Percentiles rank a stretch among this genome's conserved stretches.
phyloP scores from a whole-genome alignment of 352 stramenopile species.

The Phytopythium helicoides region DNA sequence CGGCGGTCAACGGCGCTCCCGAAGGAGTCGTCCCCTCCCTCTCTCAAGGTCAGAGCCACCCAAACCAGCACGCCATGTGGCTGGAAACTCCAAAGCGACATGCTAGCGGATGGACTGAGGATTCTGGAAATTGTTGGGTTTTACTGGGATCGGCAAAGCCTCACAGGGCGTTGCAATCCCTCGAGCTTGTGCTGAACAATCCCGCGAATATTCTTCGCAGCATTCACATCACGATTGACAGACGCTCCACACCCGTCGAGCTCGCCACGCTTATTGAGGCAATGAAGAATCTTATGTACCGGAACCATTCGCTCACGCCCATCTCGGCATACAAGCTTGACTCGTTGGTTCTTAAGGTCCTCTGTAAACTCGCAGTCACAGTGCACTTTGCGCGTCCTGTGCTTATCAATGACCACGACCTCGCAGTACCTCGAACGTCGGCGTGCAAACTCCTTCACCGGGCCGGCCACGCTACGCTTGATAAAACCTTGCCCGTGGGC shows the following conservation, averaged over 20 bases:
- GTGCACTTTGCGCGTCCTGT: constrained; percentile 4
- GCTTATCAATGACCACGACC: constrained; percentile 9
- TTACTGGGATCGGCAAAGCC: too few species aligned
- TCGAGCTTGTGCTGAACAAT: neutral
- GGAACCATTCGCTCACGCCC: constrained; percentile 4
- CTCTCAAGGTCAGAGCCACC: too few species aligned
- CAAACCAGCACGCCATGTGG: too few species aligned
- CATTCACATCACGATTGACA: constrained; percentile 1
- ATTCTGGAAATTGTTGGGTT: too few species aligned
- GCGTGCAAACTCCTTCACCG: neutral
- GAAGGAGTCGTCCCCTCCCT: too few species aligned
- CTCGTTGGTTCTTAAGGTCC: constrained; percentile 6
- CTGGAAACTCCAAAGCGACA: too few species aligned
- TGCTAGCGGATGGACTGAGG: too few species aligned
- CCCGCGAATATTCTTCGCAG: neutral
- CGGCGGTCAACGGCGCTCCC: too few species aligned
- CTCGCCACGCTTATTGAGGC: constrained; percentile 2
- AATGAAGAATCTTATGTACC: constrained; percentile 12
- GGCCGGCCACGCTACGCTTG: neutral
- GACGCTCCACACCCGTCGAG: constrained; percentile 2
- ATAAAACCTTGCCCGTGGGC: neutral
- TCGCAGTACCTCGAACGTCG: constrained; percentile 2
- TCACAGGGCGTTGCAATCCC: too few species aligned
- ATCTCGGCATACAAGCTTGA: neutral
- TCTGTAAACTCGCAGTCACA: neutral